Percentiles rank a stretch among this genome's conserved stretches.
These are phyloP conservation scores for Fusarium udum DNA, from an alignment of 2,329 filamentous ascomycete genomes.

Conservation along the genomic window DNA sequence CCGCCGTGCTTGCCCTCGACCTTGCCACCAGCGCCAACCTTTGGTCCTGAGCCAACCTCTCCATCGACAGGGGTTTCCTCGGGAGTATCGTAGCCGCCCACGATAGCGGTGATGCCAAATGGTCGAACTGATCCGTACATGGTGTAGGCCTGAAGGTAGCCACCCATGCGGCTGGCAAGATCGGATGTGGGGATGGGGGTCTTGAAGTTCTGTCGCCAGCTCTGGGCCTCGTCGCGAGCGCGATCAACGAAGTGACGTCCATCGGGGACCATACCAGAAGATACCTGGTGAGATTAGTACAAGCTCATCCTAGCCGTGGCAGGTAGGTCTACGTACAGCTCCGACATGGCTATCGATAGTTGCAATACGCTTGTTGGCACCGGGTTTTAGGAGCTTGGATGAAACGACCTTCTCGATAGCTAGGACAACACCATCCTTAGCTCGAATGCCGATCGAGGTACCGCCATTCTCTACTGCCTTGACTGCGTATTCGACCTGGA, in stretches of 20 bases:
- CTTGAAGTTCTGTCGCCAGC: constrained; percentile 95
- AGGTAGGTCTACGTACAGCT: constrained; percentile 71
- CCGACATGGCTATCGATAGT: constrained; percentile 94
- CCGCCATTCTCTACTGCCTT: constrained; percentile 99
- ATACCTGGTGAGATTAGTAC: constrained; percentile 64
- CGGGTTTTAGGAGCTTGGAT: constrained; percentile 93
- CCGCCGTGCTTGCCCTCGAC: constrained; percentile 80
- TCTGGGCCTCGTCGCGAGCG: constrained; percentile 90
- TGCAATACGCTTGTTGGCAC: constrained; percentile 96
- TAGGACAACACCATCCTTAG: constrained; percentile 95
- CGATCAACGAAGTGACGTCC: constrained; percentile 94
- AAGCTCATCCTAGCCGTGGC: background rate
- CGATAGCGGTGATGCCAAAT: constrained; percentile 94
- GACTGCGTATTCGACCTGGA: constrained; percentile 98
- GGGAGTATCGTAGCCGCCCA: constrained; percentile 93
- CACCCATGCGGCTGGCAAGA: constrained; percentile 91
- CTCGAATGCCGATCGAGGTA: constrained; percentile 94
- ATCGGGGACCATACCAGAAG: constrained; percentile 92
- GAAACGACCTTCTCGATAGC: constrained; percentile 96
- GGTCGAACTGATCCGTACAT: constrained; percentile 96
- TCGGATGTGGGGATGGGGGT: constrained; percentile 88
- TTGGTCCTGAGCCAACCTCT: constrained; percentile 85
- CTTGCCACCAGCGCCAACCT: constrained; percentile 84
- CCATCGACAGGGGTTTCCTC: constrained; percentile 86
- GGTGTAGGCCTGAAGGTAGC: constrained; percentile 96